These are phyloP conservation scores for Penicillium sp. DNA, from an alignment of 2,329 filamentous ascomycete genomes.

Conservation along the genomic window DNA sequence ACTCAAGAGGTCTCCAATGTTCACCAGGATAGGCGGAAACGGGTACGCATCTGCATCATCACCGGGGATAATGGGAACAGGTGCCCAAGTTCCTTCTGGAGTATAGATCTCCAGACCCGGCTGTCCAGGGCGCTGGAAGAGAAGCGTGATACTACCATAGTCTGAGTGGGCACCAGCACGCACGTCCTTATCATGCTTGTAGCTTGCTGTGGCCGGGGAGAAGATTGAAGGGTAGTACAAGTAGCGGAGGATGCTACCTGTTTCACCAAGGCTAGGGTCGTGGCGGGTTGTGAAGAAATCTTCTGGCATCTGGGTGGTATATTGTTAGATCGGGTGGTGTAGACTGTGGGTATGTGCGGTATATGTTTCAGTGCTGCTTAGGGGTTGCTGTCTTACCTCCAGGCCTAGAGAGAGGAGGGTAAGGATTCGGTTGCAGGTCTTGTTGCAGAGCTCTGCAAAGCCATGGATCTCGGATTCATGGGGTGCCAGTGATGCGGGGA, in stretches of 20 bases:
- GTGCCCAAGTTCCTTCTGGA: slow-evolving; percentile 58
- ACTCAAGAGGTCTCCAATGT: slow-evolving; percentile 70
- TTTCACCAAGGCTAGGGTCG: slow-evolving; percentile 50
- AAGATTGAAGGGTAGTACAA: slow-evolving; percentile 68
- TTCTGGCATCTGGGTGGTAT: slow-evolving; percentile 38
- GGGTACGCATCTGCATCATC: slow-evolving; percentile 41
- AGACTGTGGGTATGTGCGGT: neutral
- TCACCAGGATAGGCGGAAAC: slow-evolving; percentile 69
- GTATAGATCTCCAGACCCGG: slow-evolving; percentile 82
- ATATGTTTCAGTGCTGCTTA: neutral
- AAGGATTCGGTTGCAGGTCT: slow-evolving; percentile 71
- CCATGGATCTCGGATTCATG: slow-evolving; percentile 62
- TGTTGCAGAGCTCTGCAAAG: slow-evolving; percentile 71
- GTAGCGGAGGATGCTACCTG: slow-evolving; percentile 65
- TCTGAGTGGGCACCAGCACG: slow-evolving; percentile 91
- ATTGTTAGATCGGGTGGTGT: neutral
- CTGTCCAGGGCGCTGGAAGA: slow-evolving; percentile 84
- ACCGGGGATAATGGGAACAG: slow-evolving; percentile 65
- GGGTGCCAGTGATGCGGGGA: slow-evolving; percentile 64
- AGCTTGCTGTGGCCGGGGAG: slow-evolving; percentile 44
- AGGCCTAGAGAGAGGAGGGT: slow-evolving; percentile 77
- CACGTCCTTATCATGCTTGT: slow-evolving; percentile 61
- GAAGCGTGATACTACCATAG: slow-evolving; percentile 68
- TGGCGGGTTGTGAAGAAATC: slow-evolving; percentile 65
- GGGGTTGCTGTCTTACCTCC: slow-evolving; percentile 46